phyloP scores from a whole-genome alignment of 2,329 filamentous ascomycete species.

The Huntiella omanensis region DNA sequence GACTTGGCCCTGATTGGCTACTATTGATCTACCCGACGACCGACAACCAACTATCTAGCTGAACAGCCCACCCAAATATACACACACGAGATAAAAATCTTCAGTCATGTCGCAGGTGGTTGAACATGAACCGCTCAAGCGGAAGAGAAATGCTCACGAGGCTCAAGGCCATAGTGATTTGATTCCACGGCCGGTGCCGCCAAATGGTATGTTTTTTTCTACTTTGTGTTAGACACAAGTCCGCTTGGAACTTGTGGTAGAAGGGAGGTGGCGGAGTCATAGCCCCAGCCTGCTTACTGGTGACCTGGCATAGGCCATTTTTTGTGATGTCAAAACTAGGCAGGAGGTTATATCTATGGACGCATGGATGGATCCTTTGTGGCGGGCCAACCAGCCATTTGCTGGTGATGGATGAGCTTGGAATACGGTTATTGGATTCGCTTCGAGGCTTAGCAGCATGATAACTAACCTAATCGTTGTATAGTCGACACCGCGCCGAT shows the following conservation, averaged over 20 bases:
- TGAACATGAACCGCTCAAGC: slow-evolving; percentile 10
- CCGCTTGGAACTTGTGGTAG: neutral
- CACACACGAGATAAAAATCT: neutral
- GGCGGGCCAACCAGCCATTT: too few relatives aligned
- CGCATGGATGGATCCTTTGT: too few relatives aligned
- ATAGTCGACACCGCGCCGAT: slow-evolving; percentile 18
- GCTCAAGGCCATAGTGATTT: slow-evolving; percentile 6
- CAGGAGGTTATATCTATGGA: too few relatives aligned
- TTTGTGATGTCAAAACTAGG: too few relatives aligned
- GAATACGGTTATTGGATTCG: too few relatives aligned
- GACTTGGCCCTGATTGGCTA: neutral
- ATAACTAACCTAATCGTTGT: too few relatives aligned
- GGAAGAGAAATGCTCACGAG: slow-evolving; percentile 11
- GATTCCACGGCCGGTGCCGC: slow-evolving; percentile 9
- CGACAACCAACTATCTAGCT: neutral
- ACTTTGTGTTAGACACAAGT: neutral
- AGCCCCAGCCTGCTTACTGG: neutral
- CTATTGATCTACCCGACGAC: neutral
- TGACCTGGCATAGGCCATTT: too few relatives aligned
- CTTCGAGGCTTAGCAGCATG: too few relatives aligned
- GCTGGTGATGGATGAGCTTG: too few relatives aligned
- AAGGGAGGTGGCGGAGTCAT: neutral
- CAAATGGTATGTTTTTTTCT: slow-evolving; percentile 7
- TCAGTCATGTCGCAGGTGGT: slow-evolving; percentile 5
- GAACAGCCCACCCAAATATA: too few relatives aligned